Percentiles rank a stretch among this genome's conserved stretches.
These are phyloP conservation scores for Lactarius indigo DNA, from an alignment of 768 basidiomycete genomes.

Conservation along the genomic window DNA sequence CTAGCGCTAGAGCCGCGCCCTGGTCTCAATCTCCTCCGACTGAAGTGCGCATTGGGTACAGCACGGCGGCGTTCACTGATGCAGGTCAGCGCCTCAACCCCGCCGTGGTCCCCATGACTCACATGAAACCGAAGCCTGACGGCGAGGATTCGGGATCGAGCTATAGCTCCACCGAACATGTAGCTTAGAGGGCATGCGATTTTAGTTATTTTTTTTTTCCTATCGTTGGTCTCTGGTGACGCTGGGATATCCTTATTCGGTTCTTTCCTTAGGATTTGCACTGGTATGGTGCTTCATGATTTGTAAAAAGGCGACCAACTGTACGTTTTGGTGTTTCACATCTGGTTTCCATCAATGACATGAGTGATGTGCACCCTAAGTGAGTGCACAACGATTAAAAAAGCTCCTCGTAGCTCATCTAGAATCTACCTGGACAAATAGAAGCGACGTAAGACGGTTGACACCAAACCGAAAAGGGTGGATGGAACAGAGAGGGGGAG, in stretches of 20 bases:
- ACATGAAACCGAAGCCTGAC: neutral
- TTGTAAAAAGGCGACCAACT: too few relatives aligned
- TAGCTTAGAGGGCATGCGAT: neutral
- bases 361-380: too few relatives aligned
- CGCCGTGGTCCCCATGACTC: neutral
- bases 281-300: too few relatives aligned
- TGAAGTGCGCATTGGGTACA: slow-evolving; percentile 1
- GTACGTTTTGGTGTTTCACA: too few relatives aligned
- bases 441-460: too few relatives aligned
- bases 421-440: too few relatives aligned
- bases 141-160: neutral
- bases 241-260: neutral
- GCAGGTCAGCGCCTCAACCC: neutral
- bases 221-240: neutral
- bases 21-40: neutral
- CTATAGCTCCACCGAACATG: neutral
- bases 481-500: too few relatives aligned
- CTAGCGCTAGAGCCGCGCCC: neutral
- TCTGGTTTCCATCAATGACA: too few relatives aligned
- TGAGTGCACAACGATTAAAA: too few relatives aligned
- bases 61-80: neutral
- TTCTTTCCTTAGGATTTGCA: too few relatives aligned
- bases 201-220: neutral
- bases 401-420: too few relatives aligned
- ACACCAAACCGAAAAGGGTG: too few relatives aligned